A percentile compares a stretch with the other conserved stretches of the same genome.
These are phyloP conservation scores for Ogataea methylovora DNA, from an alignment of 805 yeast species.

Conservation along the genomic window DNA sequence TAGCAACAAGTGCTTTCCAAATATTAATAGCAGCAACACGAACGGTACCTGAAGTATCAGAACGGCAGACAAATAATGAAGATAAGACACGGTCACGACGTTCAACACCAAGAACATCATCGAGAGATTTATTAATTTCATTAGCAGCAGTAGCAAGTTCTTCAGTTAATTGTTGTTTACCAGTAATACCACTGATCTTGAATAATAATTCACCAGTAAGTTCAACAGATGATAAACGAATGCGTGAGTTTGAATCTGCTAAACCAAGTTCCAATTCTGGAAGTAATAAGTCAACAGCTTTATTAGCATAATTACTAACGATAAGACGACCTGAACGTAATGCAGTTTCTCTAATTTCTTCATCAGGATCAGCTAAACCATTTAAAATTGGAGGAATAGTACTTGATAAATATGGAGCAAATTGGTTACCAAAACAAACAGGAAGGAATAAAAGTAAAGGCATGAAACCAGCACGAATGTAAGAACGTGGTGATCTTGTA, in stretches of 20 bases:
- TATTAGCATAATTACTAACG: slow-evolving; percentile 84
- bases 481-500: slow-evolving; percentile 58
- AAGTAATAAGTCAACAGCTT: slow-evolving; percentile 84
- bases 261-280: slow-evolving; percentile 93
- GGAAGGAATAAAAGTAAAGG: slow-evolving; percentile 86
- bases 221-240: slow-evolving; percentile 89
- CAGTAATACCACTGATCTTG: slow-evolving; percentile 88
- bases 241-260: slow-evolving; percentile 74
- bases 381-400: slow-evolving; percentile 88
- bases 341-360: slow-evolving; percentile 80
- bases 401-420: slow-evolving; percentile 78
- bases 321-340: slow-evolving; percentile 88
- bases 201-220: slow-evolving; percentile 90
- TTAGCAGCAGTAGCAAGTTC: slow-evolving; percentile 38
- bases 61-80: slow-evolving; percentile 86
- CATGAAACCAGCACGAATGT: slow-evolving; percentile 86
- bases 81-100: slow-evolving; percentile 85
- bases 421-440: slow-evolving; percentile 86
- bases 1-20: slow-evolving; percentile 94
- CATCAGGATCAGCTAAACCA: slow-evolving; percentile 87
- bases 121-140: slow-evolving; percentile 55
- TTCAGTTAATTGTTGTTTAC: slow-evolving; percentile 61
- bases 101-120: slow-evolving; percentile 76
- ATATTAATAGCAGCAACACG: slow-evolving; percentile 87
- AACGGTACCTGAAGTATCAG: slow-evolving; percentile 82